Conservation (phyloP, 1,284 basidiomycete genomes). For the Puccinia novopanici region DNA sequence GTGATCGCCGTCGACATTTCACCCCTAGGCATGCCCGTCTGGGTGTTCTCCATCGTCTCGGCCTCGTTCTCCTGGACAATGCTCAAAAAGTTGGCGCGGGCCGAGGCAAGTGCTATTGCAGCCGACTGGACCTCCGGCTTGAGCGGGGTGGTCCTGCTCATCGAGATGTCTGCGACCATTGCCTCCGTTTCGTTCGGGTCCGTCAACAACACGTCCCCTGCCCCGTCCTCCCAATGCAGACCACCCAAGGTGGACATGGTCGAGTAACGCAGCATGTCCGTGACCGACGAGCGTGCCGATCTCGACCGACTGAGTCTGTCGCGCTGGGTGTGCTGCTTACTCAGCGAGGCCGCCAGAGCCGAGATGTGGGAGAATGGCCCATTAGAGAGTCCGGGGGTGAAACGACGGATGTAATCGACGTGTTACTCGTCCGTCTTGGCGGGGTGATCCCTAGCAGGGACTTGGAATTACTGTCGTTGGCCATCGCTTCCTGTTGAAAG, state of each 20-base stretch:
- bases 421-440: neutral
- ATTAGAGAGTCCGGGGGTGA: neutral
- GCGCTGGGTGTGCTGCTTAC: conserved; percentile 35
- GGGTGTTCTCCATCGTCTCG: neutral
- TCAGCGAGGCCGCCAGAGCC: conserved; percentile 40
- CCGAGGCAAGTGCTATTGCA: conserved; percentile 35
- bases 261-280: conserved; percentile 38
- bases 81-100: conserved; percentile 39
- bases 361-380: conserved; percentile 29
- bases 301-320: neutral
- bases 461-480: neutral
- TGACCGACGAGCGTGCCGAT: conserved; percentile 5
- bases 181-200: conserved; percentile 46
- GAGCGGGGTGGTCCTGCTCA: conserved; percentile 26
- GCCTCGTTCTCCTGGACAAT: conserved; percentile 28
- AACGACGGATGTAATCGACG: neutral
- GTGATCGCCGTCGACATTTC: neutral
- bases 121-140: conserved; percentile 27
- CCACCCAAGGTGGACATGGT: conserved; percentile 39
- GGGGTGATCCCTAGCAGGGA: conserved; percentile 11
- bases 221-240: conserved; percentile 45
- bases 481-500: conserved; percentile 14
- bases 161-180: conserved; percentile 49
- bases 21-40: neutral
- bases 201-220: conserved; percentile 32